phyloP scores from a whole-genome alignment of 495 filamentous ascomycete genomes.

The Penicillium roqueforti region DNA sequence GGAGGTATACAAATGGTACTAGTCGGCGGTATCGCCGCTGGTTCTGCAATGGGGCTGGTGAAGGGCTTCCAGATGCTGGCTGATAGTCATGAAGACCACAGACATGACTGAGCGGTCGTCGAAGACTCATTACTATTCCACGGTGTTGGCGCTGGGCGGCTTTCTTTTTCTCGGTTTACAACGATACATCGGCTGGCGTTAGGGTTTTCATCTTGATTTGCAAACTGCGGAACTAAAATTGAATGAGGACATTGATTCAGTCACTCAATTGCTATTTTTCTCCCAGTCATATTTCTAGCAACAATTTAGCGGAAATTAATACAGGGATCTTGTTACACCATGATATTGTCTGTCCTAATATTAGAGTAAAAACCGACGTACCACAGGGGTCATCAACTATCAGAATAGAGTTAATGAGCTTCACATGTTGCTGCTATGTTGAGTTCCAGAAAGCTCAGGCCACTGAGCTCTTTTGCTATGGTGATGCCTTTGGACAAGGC shows the following conservation, averaged over 20 bases:
- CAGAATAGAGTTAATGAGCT: not conserved
- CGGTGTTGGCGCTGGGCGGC: conserved; percentile 11
- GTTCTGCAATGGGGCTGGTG: conserved; percentile 60
- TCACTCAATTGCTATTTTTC: not conserved
- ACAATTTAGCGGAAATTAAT: not conserved
- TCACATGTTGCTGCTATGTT: conserved; percentile 17
- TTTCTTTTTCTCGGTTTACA: not conserved
- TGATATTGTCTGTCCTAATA: not conserved
- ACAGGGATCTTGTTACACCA: not conserved
- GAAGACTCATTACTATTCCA: not conserved
- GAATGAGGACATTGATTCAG: not conserved
- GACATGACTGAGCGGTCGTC: conserved; percentile 13
- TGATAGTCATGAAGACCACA: conserved; percentile 11
- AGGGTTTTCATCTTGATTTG: not conserved
- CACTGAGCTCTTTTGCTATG: conserved; percentile 21
- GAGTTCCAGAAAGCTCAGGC: conserved; percentile 32
- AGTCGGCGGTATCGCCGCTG: conserved; percentile 61
- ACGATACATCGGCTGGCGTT: conserved; percentile 3
- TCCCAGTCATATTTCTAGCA: not conserved
- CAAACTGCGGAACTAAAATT: not conserved
- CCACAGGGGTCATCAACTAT: not conserved
- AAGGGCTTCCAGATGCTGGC: conserved; percentile 49
- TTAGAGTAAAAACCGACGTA: not conserved
- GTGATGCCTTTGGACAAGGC: conserved; percentile 26
- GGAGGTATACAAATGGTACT: conserved; percentile 62